Evolutionary conservation across 805 yeast genomes (phyloP).

Genomic region (Saturnispora sanitii): DNA sequence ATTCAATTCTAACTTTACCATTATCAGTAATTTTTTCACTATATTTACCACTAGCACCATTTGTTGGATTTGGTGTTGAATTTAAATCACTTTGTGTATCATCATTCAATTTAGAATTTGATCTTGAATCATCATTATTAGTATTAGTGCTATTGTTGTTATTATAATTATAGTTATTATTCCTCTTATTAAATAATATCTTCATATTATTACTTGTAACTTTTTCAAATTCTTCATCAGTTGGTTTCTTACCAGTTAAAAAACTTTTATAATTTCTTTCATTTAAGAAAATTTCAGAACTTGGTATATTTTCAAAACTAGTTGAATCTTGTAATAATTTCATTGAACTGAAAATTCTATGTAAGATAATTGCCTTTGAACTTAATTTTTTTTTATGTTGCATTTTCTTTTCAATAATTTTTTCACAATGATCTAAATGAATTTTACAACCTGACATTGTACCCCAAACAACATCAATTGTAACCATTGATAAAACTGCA

Average conservation of each 20-base stretch:
- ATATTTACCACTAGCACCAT: slow-evolving; percentile 27
- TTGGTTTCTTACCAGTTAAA: slow-evolving; percentile 23
- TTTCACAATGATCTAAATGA: slow-evolving; percentile 68
- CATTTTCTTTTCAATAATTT: slow-evolving; percentile 62
- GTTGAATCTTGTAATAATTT: slow-evolving; percentile 75
- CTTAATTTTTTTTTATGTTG: slow-evolving; percentile 53
- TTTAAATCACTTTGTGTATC: slow-evolving; percentile 3
- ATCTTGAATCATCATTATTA: background rate
- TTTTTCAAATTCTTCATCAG: slow-evolving; percentile 20
- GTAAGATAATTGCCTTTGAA: slow-evolving; percentile 66
- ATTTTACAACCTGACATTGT: slow-evolving; percentile 77
- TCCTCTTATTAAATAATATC: slow-evolving; percentile 16
- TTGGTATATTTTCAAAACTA: slow-evolving; percentile 31
- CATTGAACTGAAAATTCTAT: slow-evolving; percentile 66
- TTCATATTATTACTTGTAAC: slow-evolving; percentile 17
- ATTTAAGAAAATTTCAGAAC: slow-evolving; percentile 28
- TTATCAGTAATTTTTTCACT: slow-evolving; percentile 35
- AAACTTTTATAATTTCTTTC: slow-evolving; percentile 27
- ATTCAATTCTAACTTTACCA: slow-evolving; percentile 41
- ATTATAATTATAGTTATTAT: no score
- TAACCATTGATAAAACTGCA: slow-evolving; percentile 77
- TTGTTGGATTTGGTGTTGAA: background rate
- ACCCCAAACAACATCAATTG: slow-evolving; percentile 86
- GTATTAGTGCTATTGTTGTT: no score
- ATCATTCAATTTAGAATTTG: slow-evolving; percentile 6